These are phyloP conservation scores for Cystobasidiaceae sp. DNA, from an alignment of 1,284 basidiomycete species.

Conservation along the genomic window DNA sequence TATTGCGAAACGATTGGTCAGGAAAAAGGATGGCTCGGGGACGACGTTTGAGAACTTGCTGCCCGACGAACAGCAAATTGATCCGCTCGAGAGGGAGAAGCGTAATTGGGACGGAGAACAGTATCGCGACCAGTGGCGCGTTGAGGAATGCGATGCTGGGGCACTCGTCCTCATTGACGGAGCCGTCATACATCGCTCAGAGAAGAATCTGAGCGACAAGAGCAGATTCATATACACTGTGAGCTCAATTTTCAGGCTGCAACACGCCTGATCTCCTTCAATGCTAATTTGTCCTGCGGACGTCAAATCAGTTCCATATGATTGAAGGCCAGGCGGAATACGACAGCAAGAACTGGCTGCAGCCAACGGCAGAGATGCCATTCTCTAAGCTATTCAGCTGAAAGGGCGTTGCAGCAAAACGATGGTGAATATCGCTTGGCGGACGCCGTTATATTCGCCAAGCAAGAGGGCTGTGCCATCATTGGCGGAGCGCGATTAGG, in stretches of 20 bases:
- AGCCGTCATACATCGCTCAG: slow-evolving; percentile 68
- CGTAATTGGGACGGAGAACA: slow-evolving; percentile 47
- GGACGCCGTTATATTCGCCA: no score
- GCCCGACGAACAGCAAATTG: slow-evolving; percentile 37
- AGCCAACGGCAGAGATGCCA: slow-evolving; percentile 72
- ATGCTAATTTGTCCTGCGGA: no score
- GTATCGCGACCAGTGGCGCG: slow-evolving; percentile 18
- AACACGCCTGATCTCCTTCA: no score
- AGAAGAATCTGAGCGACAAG: slow-evolving; percentile 63
- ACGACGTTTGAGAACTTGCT: slow-evolving; percentile 71
- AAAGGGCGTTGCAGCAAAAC: no score
- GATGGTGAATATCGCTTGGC: no score
- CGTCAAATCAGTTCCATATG: slow-evolving; percentile 76
- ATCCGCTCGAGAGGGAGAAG: slow-evolving; percentile 50
- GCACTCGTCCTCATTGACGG: slow-evolving; percentile 81
- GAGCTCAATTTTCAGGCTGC: slow-evolving; percentile 61
- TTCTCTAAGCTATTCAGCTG: slow-evolving; percentile 64
- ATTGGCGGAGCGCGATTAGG: no score
- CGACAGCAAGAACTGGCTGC: slow-evolving; percentile 76
- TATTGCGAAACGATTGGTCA: slow-evolving; percentile 75
- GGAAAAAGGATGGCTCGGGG: slow-evolving; percentile 53
- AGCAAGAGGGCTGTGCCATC: no score
- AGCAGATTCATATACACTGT: slow-evolving; percentile 76
- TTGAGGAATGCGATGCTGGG: slow-evolving; percentile 50
- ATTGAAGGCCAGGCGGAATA: slow-evolving; percentile 53